A percentile compares a stretch with the other conserved stretches of the same genome.
Evolutionary conservation across 768 basidiomycete species (phyloP).

Genomic region (Tylopilus rubrobrunneus): DNA sequence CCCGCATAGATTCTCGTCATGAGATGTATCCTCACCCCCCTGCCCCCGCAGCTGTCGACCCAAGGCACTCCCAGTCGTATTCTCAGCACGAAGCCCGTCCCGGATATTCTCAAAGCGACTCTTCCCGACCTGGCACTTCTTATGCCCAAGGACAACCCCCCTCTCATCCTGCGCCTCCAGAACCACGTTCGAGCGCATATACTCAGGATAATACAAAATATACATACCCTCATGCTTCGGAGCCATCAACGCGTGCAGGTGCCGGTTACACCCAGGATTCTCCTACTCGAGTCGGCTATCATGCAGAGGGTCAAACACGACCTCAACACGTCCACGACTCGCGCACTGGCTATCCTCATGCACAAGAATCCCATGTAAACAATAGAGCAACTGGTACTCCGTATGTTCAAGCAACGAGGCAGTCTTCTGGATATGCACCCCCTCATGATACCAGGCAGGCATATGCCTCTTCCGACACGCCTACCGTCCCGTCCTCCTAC

Average conservation of each 20-base stretch:
- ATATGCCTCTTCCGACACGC: conserved; percentile 16
- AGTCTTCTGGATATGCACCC: conserved; percentile 16
- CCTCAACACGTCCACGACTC: conserved; percentile 15
- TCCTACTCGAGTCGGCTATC: conserved; percentile 14
- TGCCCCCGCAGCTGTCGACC: conserved; percentile 14
- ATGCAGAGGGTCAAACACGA: conserved; percentile 14
- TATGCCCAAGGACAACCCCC: conserved; percentile 16
- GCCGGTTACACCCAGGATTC: conserved; percentile 16
- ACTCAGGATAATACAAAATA: conserved; percentile 23
- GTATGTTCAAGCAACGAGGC: conserved; percentile 21
- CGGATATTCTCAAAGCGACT: conserved; percentile 16
- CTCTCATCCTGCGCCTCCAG: conserved; percentile 14
- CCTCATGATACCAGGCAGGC: conserved; percentile 20
- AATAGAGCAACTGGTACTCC: conserved; percentile 3
- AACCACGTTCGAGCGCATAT: conserved; percentile 20
- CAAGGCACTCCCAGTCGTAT: conserved; percentile 21
- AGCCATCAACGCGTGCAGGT: conserved; percentile 13
- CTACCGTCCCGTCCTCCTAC: conserved; percentile 15
- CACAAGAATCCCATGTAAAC: conserved; percentile 16
- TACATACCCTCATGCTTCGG: conserved; percentile 18
- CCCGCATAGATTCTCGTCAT: conserved; percentile 25
- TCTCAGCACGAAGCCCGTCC: conserved; percentile 21
- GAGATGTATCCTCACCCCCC: conserved; percentile 21
- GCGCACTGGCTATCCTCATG: conserved; percentile 13
- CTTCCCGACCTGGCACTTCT: conserved; percentile 19